A percentile compares a stretch with the other conserved stretches of the same genome.
These are phyloP conservation scores for Fusarium abutilonis DNA, from an alignment of 2,329 filamentous ascomycete genomes.

Conservation along the genomic window DNA sequence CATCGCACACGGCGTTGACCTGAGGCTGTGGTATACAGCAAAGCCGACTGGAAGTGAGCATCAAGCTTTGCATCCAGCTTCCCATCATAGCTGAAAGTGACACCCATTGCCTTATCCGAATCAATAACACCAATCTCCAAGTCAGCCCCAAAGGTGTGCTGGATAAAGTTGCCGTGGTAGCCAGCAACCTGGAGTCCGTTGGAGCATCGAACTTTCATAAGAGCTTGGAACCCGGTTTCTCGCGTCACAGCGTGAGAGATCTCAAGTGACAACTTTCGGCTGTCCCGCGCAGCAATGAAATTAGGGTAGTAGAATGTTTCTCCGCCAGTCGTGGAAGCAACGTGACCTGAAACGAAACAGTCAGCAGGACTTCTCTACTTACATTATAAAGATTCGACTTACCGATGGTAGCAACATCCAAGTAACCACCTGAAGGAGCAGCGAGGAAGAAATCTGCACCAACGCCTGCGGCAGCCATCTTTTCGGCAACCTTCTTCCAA, in stretches of 20 bases:
- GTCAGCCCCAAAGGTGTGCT: conserved; percentile 94
- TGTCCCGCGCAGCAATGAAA: conserved; percentile 88
- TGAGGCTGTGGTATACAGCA: conserved; percentile 91
- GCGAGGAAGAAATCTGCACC: conserved; percentile 96
- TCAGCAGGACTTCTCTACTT: background rate
- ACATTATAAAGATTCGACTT: conserved; percentile 43
- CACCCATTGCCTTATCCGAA: conserved; percentile 89
- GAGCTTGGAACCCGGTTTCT: conserved; percentile 92
- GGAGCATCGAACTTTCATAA: conserved; percentile 98
- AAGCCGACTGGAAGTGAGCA: conserved; percentile 94
- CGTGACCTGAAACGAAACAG: conserved; percentile 67
- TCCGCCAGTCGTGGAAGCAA: conserved; percentile 88
- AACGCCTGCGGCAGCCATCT: conserved; percentile 86
- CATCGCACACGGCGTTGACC: conserved; percentile 92
- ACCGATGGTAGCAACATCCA: conserved; percentile 93
- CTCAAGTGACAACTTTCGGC: conserved; percentile 83
- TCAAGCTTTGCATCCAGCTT: conserved; percentile 97
- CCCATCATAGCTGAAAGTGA: conserved; percentile 94
- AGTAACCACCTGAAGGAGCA: conserved; percentile 86
- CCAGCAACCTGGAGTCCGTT: conserved; percentile 91
- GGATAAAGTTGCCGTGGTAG: conserved; percentile 97
- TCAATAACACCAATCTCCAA: conserved; percentile 93
- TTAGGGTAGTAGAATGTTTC: conserved; percentile 98
- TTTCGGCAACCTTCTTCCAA: conserved; percentile 86
- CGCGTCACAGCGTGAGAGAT: conserved; percentile 86